Evolutionary conservation across 345 rosid genomes (phyloP).

Genomic region (Eucalyptus decipiens): DNA sequence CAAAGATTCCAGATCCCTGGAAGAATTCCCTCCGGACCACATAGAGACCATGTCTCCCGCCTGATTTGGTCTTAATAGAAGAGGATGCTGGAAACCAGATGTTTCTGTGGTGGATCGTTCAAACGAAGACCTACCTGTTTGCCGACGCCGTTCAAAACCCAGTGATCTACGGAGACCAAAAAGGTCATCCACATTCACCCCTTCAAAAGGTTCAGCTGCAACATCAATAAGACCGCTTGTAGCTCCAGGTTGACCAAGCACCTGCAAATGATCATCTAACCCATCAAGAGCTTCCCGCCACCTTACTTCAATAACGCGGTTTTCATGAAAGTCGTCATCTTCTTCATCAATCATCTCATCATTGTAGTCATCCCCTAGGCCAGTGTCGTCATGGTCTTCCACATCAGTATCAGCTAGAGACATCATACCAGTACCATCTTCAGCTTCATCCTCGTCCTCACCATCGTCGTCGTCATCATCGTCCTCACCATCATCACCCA

Average conservation of each 20-base stretch:
- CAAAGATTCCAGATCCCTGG: conserved; percentile 65
- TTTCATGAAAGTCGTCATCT: conserved; percentile 89
- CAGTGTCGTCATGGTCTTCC: conserved; percentile 91
- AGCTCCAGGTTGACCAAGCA: conserved; percentile 79
- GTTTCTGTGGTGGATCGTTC: conserved; percentile 62
- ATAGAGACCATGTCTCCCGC: conserved; percentile 49
- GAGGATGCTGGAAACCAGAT: conserved; percentile 91
- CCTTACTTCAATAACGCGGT: conserved; percentile 81
- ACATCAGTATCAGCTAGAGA: conserved; percentile 90
- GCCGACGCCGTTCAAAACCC: conserved; percentile 83
- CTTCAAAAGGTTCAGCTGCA: conserved; percentile 94
- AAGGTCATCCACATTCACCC: conserved; percentile 91
- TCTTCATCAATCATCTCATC: conserved; percentile 97
- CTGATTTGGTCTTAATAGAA: conserved; percentile 74
- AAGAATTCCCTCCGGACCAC: conserved; percentile 52
- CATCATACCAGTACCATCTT: conserved; percentile 94
- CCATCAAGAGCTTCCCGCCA: conserved; percentile 98
- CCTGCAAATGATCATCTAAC: conserved; percentile 88
- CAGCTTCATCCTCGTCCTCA: conserved; percentile 93
- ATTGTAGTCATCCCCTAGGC: conserved; percentile 81
- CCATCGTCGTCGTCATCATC: conserved; percentile 82
- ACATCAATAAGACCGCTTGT: conserved; percentile 66
- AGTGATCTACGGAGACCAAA: conserved; percentile 82
- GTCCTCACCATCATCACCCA: conserved; percentile 95
- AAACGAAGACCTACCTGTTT: conserved; percentile 61